A percentile compares a stretch with the other conserved stretches of the same genome.
Evolutionary conservation across 1,139 yeast species (phyloP).

Genomic region (Pichia sp.): DNA sequence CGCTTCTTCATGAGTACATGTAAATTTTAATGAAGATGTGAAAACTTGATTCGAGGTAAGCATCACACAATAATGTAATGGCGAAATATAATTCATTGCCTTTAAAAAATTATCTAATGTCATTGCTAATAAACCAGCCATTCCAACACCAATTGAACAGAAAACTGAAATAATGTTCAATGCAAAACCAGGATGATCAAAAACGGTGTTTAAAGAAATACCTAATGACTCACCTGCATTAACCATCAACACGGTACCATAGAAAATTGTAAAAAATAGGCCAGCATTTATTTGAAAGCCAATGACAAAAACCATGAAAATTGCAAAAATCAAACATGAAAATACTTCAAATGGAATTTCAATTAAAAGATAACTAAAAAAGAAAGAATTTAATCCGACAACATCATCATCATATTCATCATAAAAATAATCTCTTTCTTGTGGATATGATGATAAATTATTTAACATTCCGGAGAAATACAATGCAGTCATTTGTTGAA

Average conservation of each 20-base stretch:
- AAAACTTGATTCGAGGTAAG: conserved; percentile 45
- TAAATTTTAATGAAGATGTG: conserved; percentile 33
- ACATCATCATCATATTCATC: conserved; percentile 73
- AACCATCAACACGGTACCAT: conserved; percentile 48
- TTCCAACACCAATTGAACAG: conserved; percentile 62
- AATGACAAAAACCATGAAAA: conserved; percentile 58
- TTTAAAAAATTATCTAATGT: conserved; percentile 62
- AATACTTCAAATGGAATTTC: conserved; percentile 71
- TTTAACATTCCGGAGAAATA: conserved; percentile 78
- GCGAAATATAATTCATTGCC: conserved; percentile 68
- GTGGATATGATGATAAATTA: conserved; percentile 68
- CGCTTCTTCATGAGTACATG: conserved; percentile 33
- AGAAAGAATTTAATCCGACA: conserved; percentile 63
- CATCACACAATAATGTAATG: conserved; percentile 64
- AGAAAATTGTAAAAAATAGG: conserved; percentile 62
- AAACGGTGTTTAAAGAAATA: conserved; percentile 66
- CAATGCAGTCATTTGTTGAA: conserved; percentile 66
- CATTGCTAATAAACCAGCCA: conserved; percentile 85
- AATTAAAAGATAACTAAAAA: conserved; percentile 53
- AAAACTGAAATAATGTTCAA: conserved; percentile 61
- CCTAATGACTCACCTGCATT: conserved; percentile 84
- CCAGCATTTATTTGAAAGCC: conserved; percentile 67
- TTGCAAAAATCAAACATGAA: conserved; percentile 53
- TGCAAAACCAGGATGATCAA: conserved; percentile 73
- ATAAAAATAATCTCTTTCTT: conserved; percentile 67